These are phyloP conservation scores for Yamagishiella unicocca DNA, from an alignment of 139 green algal genomes.

Conservation along the genomic window DNA sequence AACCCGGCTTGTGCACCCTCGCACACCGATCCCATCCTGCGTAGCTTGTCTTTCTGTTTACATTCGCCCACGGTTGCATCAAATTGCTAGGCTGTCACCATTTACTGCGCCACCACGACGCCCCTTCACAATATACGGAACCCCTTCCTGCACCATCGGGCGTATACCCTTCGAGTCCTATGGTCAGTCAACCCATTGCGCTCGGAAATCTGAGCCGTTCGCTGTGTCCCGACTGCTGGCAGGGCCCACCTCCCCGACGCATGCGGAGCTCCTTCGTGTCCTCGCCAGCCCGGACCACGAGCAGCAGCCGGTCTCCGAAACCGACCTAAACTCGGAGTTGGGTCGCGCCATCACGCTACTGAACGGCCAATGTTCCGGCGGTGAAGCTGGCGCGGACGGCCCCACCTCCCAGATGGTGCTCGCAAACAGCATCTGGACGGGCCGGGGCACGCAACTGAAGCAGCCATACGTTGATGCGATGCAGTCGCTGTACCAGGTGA, in stretches of 20 bases:
- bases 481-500: slow-evolving; percentile 5
- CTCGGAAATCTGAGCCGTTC: too few relatives aligned
- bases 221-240: not conserved
- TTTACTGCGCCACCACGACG: too few relatives aligned
- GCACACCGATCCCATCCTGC: too few relatives aligned
- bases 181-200: too few relatives aligned
- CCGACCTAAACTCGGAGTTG: slow-evolving; percentile 30
- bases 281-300: not conserved
- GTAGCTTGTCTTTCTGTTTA: too few relatives aligned
- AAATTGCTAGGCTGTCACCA: too few relatives aligned
- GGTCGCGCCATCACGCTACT: slow-evolving; percentile 15
- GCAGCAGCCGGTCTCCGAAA: not conserved
- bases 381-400: not conserved
- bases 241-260: slow-evolving; percentile 1
- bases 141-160: too few relatives aligned
- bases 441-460: not conserved
- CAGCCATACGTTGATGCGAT: slow-evolving; percentile 9
- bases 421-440: slow-evolving; percentile 34
- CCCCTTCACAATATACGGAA: too few relatives aligned
- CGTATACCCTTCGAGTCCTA: too few relatives aligned
- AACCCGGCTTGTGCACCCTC: too few relatives aligned
- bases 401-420: not conserved
- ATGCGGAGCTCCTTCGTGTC: slow-evolving; percentile 16
- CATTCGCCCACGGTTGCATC: too few relatives aligned
- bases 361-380: not conserved